A percentile compares a stretch with the other conserved stretches of the same genome.
Conservation (phyloP, 331 rosid species). For the Spiraea crenata region DNA sequence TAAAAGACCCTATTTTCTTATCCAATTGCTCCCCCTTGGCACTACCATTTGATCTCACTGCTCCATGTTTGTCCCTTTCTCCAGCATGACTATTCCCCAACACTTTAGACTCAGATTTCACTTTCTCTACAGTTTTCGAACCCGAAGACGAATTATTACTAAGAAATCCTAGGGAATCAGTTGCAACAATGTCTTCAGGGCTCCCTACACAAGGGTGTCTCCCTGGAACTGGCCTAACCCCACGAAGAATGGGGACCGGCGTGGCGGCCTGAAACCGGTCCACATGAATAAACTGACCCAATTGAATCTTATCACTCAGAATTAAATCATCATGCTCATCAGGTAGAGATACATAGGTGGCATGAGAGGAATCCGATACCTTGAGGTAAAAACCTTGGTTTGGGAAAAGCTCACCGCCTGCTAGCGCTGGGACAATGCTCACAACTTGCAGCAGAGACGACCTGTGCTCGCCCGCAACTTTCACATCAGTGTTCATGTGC, state of each 20-base stretch:
- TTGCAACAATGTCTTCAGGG: constrained; percentile 88
- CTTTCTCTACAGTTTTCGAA: constrained; percentile 37
- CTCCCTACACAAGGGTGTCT: constrained; percentile 89
- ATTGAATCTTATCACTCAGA: constrained; percentile 84
- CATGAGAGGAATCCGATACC: constrained; percentile 92
- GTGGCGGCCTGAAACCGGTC: constrained; percentile 78
- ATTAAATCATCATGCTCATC: constrained; percentile 92
- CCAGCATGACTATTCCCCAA: constrained; percentile 32
- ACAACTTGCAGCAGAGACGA: constrained; percentile 84
- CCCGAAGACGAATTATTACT: constrained; percentile 32
- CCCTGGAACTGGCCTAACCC: constrained; percentile 84
- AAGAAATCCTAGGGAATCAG: constrained; percentile 67
- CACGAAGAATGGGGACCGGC: constrained; percentile 78
- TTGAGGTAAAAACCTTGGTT: constrained; percentile 89
- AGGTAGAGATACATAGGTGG: constrained; percentile 83
- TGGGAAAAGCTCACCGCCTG: constrained; percentile 80
- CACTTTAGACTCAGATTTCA: constrained; percentile 37
- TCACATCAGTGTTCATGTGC: constrained; percentile 89
- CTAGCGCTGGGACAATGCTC: constrained; percentile 88
- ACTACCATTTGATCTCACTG: constrained; percentile 32
- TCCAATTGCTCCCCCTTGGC: constrained; percentile 57
- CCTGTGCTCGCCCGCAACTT: constrained; percentile 88
- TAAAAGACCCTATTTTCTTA: constrained; percentile 40
- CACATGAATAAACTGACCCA: constrained; percentile 89
- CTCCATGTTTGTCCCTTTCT: constrained; percentile 33